Evolutionary conservation across 257 asterid species (phyloP).

Genomic region (Salvia hispanica): DNA sequence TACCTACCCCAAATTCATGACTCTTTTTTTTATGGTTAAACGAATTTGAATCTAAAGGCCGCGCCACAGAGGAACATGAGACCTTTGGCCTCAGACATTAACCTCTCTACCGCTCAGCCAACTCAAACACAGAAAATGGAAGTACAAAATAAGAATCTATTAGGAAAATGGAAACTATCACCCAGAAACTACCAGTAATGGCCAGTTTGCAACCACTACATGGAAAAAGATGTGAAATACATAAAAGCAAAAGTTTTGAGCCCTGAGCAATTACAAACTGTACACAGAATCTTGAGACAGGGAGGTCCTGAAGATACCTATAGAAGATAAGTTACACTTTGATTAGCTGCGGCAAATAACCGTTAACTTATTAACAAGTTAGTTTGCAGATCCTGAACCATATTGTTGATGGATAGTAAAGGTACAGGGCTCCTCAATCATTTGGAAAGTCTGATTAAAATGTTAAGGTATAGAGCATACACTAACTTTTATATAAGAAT

Average conservation of each 20-base stretch:
- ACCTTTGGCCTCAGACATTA: too few species aligned
- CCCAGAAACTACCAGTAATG: constrained; percentile 2
- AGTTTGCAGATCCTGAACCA: not conserved
- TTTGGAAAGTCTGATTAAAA: not conserved
- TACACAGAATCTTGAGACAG: not conserved
- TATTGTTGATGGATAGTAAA: not conserved
- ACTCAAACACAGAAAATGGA: too few species aligned
- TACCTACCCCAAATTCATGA: not conserved
- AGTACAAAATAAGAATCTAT: not conserved
- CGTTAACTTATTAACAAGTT: not conserved
- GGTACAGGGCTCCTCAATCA: not conserved
- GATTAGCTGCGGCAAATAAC: not conserved
- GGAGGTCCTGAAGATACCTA: not conserved
- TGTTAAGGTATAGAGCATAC: not conserved
- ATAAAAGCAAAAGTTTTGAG: not conserved
- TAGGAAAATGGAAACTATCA: not conserved
- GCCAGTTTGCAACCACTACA: not conserved
- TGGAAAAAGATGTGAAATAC: not conserved
- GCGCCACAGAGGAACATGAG: too few species aligned
- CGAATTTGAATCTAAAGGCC: too few species aligned
- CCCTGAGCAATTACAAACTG: not conserved
- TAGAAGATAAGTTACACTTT: not conserved
- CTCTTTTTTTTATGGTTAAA: too few species aligned
- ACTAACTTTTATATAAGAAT: not conserved
- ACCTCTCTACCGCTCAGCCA: too few species aligned